These are phyloP conservation scores for Ascomycota sp. DNA, from an alignment of 2,329 filamentous ascomycete genomes.

Conservation along the genomic window DNA sequence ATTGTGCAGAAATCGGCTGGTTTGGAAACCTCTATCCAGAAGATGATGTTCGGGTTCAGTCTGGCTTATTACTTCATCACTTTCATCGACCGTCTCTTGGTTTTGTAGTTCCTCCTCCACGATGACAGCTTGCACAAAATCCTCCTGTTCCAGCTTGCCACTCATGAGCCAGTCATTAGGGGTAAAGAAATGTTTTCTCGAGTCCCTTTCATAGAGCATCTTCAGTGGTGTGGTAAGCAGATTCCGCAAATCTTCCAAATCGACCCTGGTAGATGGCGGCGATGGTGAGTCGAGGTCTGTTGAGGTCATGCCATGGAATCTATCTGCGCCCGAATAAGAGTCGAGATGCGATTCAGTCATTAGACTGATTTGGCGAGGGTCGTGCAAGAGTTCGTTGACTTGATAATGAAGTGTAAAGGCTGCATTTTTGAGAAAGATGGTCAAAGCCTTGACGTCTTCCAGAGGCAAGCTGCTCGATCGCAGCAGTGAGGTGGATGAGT, in stretches of 20 bases:
- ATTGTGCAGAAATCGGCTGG: conserved; percentile 31
- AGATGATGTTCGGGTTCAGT: conserved; percentile 14
- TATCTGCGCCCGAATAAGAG: conserved; percentile 8
- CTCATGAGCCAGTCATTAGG: conserved; percentile 89
- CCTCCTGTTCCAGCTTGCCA: conserved; percentile 61
- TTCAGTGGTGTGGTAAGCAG: conserved; percentile 59
- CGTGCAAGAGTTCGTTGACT: conserved; percentile 33
- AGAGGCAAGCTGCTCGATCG: conserved; percentile 46
- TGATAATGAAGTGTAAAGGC: conserved; percentile 79
- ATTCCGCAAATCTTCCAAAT: conserved; percentile 55
- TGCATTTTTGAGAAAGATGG: conserved; percentile 71
- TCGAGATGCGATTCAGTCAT: conserved; percentile 9
- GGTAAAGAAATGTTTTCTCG: conserved; percentile 62
- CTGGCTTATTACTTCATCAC: conserved; percentile 8
- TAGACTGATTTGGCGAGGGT: conserved; percentile 5
- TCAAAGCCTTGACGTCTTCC: conserved; percentile 48
- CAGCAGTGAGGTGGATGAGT: conserved; percentile 22
- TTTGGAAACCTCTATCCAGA: no score
- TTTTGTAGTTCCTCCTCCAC: conserved; percentile 64
- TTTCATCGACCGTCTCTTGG: conserved; percentile 19
- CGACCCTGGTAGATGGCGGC: conserved; percentile 21
- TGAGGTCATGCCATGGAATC: not conserved
- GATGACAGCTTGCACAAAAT: conserved; percentile 70
- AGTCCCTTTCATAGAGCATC: conserved; percentile 85
- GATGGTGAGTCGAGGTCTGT: not conserved